Conservation (phyloP, 257 asterid genomes). For the Solanum piurae region DNA sequence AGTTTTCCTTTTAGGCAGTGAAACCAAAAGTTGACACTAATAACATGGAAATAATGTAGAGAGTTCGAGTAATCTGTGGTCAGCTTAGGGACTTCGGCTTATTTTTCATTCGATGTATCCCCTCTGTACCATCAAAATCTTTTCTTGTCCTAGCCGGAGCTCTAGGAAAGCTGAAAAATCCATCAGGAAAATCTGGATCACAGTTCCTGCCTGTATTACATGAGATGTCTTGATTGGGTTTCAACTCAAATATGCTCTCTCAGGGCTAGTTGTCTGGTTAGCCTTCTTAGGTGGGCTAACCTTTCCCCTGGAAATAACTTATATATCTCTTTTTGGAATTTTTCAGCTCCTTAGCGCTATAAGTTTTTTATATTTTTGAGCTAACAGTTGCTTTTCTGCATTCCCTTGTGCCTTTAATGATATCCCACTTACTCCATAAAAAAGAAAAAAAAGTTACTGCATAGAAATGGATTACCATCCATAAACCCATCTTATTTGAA, state of each 20-base stretch:
- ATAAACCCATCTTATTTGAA: neutral
- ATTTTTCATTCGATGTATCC: neutral
- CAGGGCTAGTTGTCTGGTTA: neutral
- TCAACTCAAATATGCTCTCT: neutral
- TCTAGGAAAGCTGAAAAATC: neutral
- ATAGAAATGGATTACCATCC: neutral
- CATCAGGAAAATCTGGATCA: neutral
- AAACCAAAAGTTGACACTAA: neutral
- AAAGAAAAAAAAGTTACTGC: neutral
- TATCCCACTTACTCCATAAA: neutral
- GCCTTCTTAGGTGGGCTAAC: neutral
- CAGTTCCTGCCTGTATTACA: neutral
- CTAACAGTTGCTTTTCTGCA: neutral
- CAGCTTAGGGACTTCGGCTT: neutral
- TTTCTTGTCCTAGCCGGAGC: neutral
- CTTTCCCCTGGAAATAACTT: neutral
- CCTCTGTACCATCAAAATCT: neutral
- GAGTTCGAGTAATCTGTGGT: neutral
- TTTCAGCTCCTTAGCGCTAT: neutral
- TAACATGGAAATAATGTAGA: neutral
- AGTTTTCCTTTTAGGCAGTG: neutral
- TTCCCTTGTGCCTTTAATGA: neutral
- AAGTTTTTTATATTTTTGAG: neutral
- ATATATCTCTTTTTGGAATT: neutral
- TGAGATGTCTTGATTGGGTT: neutral